A percentile compares a stretch with the other conserved stretches of the same genome.
Evolutionary conservation across 176 grass and related monocot species (phyloP).

Genomic region (Miscanthus lutarioriparius): DNA sequence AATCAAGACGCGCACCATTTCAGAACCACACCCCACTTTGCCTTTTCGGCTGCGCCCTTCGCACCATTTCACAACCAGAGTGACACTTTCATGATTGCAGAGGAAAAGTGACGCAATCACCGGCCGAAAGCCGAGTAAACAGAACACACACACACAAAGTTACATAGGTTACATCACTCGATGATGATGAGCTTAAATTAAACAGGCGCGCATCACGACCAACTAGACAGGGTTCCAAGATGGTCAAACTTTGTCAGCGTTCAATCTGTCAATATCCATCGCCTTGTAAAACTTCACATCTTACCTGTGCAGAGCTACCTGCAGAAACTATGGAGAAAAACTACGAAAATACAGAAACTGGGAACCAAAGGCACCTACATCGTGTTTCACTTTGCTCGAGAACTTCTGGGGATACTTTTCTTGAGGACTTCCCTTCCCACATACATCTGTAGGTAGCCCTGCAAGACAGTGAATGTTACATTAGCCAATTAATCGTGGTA

Average conservation of each 20-base stretch:
- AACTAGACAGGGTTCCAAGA: not conserved
- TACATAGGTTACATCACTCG: not conserved
- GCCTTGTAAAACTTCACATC: too few relatives aligned
- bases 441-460: slow-evolving; percentile 43
- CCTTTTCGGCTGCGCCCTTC: not conserved
- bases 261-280: not conserved
- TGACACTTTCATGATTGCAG: not conserved
- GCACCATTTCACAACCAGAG: not conserved
- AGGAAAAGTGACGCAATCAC: not conserved
- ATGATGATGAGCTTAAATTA: not conserved
- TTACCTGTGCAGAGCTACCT: not conserved
- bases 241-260: not conserved
- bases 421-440: slow-evolving; percentile 41
- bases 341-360: not conserved
- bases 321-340: not conserved
- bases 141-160: not conserved
- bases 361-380: not conserved
- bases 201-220: not conserved
- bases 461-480: slow-evolving; percentile 7
- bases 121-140: not conserved
- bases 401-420: not conserved
- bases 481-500: not conserved
- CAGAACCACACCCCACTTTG: not conserved
- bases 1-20: not conserved
- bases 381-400: not conserved